A percentile compares a stretch with the other conserved stretches of the same genome.
These are phyloP conservation scores for Acarospora socialis DNA, from an alignment of 2,329 filamentous ascomycete genomes.

Conservation along the genomic window DNA sequence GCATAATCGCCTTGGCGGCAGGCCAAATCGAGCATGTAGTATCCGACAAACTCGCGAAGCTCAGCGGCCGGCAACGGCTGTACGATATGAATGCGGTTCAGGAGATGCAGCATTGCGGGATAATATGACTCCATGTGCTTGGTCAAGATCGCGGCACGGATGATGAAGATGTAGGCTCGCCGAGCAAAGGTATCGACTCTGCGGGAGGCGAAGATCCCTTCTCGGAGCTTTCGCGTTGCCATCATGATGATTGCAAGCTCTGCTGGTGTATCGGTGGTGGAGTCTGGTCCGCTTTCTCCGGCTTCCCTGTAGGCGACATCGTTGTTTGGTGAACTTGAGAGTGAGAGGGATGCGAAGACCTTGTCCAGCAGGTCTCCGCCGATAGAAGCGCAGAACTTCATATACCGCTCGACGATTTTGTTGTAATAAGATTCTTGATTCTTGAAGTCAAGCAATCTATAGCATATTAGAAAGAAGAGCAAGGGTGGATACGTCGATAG, in stretches of 20 bases:
- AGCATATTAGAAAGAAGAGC: conserved; percentile 2
- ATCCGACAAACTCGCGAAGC: conserved; percentile 62
- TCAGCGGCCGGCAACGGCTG: conserved; percentile 58
- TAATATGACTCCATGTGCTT: conserved; percentile 80
- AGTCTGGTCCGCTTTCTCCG: conserved; percentile 14
- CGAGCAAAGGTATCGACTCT: conserved; percentile 68
- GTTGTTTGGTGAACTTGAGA: conserved; percentile 16
- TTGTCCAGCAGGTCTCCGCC: conserved; percentile 57
- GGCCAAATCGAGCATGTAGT: conserved; percentile 74
- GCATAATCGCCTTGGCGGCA: conserved; percentile 65
- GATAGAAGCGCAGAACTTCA: conserved; percentile 70
- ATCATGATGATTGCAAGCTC: conserved; percentile 62
- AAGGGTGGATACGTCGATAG: conserved; percentile 9
- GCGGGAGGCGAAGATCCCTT: conserved; percentile 69
- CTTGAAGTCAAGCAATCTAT: conserved; percentile 57
- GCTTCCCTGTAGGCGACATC: conserved; percentile 8
- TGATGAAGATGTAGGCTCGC: conserved; percentile 84
- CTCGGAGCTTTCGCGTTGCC: conserved; percentile 80
- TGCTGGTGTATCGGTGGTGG: conserved; percentile 34
- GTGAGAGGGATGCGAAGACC: conserved; percentile 54
- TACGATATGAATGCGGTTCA: conserved; percentile 54
- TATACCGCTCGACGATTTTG: conserved; percentile 76
- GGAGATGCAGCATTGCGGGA: conserved; percentile 66
- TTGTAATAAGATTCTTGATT: conserved; percentile 75
- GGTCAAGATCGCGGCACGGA: conserved; percentile 67